Conservation (phyloP, 352 stramenopile species). For the Phytophthora citrophthora region DNA sequence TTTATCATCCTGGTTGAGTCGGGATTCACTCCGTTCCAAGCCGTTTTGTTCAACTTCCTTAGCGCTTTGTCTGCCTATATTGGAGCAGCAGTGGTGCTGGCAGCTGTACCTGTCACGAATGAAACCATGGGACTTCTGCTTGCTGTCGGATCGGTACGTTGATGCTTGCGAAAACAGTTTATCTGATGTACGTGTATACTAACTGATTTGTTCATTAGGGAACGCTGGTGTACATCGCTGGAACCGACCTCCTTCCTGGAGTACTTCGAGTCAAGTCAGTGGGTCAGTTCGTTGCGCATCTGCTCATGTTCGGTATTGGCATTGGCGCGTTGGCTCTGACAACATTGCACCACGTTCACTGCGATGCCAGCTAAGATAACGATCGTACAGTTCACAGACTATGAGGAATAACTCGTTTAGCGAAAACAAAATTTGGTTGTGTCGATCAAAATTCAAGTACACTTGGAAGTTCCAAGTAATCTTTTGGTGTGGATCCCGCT, state of each 20-base stretch:
- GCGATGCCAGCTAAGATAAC: conserved; percentile 45
- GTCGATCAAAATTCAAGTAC: neutral
- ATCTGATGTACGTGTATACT: neutral
- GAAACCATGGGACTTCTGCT: conserved; percentile 79
- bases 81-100: conserved; percentile 67
- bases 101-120: conserved; percentile 58
- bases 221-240: conserved; percentile 73
- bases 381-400: neutral
- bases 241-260: conserved; percentile 66
- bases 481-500: neutral
- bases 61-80: conserved; percentile 80
- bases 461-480: neutral
- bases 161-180: neutral
- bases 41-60: conserved; percentile 84
- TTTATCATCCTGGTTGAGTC: conserved; percentile 86
- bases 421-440: neutral
- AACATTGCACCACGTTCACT: conserved; percentile 90
- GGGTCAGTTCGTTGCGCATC: conserved; percentile 38
- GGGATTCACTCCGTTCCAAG: conserved; percentile 65
- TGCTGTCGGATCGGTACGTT: conserved; percentile 72
- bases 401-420: neutral
- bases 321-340: conserved; percentile 81
- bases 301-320: conserved; percentile 68
- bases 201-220: conserved; percentile 30
- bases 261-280: conserved; percentile 55